Percentiles rank a stretch among this genome's conserved stretches.
phyloP scores from a whole-genome alignment of 306 rosid genomes.

The Acacia confusa region DNA sequence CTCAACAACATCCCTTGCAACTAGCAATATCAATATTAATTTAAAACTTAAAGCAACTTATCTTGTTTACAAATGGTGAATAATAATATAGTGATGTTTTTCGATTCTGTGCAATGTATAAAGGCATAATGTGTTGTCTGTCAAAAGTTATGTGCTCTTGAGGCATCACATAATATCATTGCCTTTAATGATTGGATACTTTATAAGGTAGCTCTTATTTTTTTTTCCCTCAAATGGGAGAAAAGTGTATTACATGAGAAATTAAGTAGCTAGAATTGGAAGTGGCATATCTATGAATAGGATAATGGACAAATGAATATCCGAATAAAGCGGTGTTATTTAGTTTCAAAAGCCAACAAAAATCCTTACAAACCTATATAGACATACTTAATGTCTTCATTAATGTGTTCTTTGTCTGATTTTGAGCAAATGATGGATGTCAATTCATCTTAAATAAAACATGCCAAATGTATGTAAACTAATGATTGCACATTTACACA shows the following conservation, averaged over 20 bases:
- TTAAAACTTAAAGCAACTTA: neutral
- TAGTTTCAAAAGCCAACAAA: neutral
- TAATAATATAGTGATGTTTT: neutral
- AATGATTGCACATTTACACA: no score
- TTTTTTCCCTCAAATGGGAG: neutral
- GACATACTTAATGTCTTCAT: neutral
- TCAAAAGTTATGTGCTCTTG: neutral
- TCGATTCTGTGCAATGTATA: neutral
- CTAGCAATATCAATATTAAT: neutral
- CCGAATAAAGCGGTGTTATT: neutral
- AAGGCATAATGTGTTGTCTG: neutral
- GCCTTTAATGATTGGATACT: neutral
- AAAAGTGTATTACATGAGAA: neutral
- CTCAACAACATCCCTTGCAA: neutral
- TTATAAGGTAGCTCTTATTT: neutral
- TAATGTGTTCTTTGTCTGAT: conserved; percentile 3
- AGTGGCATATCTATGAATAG: neutral
- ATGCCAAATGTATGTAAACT: no score
- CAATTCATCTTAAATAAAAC: conserved; percentile 1
- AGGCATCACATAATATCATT: neutral
- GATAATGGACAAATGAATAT: neutral
- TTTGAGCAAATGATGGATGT: conserved; percentile 19
- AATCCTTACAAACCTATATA: neutral
- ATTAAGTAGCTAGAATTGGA: neutral
- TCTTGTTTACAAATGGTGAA: neutral